Base-by-base conservation (phyloP, 164 flowering plant genomes). In the Berberis vulgaris region DNA sequence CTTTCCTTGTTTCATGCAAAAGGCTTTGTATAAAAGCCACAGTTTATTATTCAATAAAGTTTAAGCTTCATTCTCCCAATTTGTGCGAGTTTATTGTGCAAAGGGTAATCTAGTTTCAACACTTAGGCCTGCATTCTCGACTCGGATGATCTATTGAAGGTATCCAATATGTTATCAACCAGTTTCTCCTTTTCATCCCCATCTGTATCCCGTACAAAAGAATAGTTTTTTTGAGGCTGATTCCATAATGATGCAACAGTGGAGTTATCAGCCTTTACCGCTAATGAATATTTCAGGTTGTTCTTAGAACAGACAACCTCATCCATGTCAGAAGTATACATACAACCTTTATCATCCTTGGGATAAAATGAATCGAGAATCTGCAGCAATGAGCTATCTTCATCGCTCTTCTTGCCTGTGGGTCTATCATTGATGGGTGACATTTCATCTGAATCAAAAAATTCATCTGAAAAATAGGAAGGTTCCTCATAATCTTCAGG, bases 331-430 rank as follows among this genome's bases (percentile, higher is more conserved):
- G 65, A 2, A 46, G 42, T 60, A 38, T 62, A 65, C 66, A 58
- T 73, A 1, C 59, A 68, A 47, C 50, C 68, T 7, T 43, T 58
- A 41, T 57, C 78, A 44, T 75, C 83, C 63, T 79, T 77, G n/a
- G 60, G 58, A 59, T 84, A 59, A 91, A 91, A 90, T 8, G 85
- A 76, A 70, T 83, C 86, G n/a, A 88, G 84, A 69, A 88, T 79
- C 60, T 79, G 79, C 7, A 87, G 7, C 52, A 84, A 69, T 2
- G 92, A 78, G 72, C 84, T 76, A 3, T 75, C 79, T 66, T 74
- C 82, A 11, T 65, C 73, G 8, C 63, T 60, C 49, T 38, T 12
- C 11, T 46, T 60, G 10, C 49, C 56, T 55, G 73, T 72, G 57
- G 63, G 41, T 45, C 38, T 64, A 49, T 63, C 65, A 43, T 13